These are phyloP conservation scores for Pseudognaphalium luteoalbum DNA, from an alignment of 129 eudicot genomes.

Conservation along the genomic window DNA sequence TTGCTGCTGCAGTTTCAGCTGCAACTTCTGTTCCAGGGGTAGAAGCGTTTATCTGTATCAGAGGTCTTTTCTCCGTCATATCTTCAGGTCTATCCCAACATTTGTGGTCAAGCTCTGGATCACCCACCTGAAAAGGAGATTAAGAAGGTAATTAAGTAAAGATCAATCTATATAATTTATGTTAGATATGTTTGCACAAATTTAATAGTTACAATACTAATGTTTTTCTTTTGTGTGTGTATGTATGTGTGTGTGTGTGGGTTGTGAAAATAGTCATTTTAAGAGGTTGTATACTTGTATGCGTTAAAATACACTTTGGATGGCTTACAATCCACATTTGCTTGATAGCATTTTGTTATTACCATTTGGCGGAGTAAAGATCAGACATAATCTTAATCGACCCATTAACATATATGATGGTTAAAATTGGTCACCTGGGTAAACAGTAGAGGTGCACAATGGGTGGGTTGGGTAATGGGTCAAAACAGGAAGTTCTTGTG, in stretches of 20 bases:
- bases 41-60: slow-evolving; percentile 60
- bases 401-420: background rate
- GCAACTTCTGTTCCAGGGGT: slow-evolving; percentile 94
- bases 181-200: background rate
- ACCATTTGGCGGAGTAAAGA: background rate
- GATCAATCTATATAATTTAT: background rate
- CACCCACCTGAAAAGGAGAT: slow-evolving; percentile 62
- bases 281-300: background rate
- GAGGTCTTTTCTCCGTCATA: slow-evolving; percentile 78
- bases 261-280: background rate
- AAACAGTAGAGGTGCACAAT: background rate
- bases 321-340: background rate
- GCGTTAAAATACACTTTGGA: background rate
- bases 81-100: slow-evolving; percentile 96
- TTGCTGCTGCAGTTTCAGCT: slow-evolving; percentile 95
- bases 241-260: no score
- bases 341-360: background rate
- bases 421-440: background rate
- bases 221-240: background rate
- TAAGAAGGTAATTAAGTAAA: no score
- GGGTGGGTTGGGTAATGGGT: background rate
- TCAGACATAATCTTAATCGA: background rate
- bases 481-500: background rate
- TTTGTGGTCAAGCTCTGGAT: slow-evolving; percentile 72
- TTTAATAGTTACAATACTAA: background rate